These are phyloP conservation scores for Paraleonurus japonicus DNA, from an alignment of 257 asterid species.

Conservation along the genomic window DNA sequence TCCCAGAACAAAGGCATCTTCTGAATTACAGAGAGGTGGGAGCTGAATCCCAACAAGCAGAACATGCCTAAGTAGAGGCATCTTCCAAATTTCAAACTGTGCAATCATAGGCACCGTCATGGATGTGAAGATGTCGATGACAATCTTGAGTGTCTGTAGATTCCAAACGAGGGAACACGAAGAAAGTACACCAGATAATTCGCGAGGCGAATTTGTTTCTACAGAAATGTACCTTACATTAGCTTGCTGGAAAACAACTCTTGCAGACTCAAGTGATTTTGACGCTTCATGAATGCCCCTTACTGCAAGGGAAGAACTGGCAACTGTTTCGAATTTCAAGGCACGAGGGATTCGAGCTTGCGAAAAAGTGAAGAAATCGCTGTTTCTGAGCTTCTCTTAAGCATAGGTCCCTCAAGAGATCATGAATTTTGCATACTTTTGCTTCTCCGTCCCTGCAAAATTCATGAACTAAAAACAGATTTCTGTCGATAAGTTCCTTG, in stretches of 20 bases:
- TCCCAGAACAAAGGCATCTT: background rate
- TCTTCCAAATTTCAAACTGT: background rate
- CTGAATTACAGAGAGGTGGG: background rate
- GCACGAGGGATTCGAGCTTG: too few species aligned
- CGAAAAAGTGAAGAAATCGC: background rate
- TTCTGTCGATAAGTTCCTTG: background rate
- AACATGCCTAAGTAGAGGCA: background rate
- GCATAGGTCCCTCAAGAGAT: background rate
- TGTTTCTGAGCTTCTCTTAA: background rate
- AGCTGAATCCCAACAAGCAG: accelerated
- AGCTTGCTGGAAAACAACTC: background rate
- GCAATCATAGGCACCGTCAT: background rate
- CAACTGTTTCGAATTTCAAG: too few species aligned
- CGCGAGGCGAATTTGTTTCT: too few species aligned
- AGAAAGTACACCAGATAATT: background rate
- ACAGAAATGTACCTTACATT: background rate
- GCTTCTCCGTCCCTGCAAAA: background rate
- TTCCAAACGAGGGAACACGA: background rate
- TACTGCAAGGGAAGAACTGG: too few species aligned
- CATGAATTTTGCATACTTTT: background rate
- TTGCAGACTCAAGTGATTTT: background rate
- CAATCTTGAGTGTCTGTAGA: background rate
- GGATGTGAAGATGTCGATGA: accelerated
- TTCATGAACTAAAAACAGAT: background rate
- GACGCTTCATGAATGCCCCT: too few species aligned